phyloP scores from a whole-genome alignment of 2,329 filamentous ascomycete species.

The Epichloe coenophiala region DNA sequence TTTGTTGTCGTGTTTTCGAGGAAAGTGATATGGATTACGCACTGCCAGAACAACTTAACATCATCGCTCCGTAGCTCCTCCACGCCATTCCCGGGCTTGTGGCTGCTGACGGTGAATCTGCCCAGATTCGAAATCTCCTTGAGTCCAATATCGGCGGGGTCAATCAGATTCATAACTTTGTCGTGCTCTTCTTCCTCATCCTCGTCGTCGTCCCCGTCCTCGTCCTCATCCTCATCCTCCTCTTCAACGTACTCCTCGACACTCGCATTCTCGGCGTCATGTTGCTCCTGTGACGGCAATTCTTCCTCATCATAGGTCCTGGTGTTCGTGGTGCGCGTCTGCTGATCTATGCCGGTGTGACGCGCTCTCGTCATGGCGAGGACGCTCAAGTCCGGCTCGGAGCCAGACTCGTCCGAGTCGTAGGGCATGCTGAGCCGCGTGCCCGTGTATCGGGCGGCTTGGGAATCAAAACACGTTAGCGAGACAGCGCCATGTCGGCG shows the following conservation, averaged over 20 bases:
- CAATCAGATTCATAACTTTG: slow-evolving; percentile 31
- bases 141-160: slow-evolving; percentile 40
- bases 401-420: slow-evolving; percentile 22
- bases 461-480: slow-evolving; percentile 6
- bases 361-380: slow-evolving; percentile 20
- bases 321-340: slow-evolving; percentile 12
- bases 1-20: not conserved
- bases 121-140: slow-evolving; percentile 79
- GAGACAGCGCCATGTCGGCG: not conserved
- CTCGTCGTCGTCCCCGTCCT: slow-evolving; percentile 10
- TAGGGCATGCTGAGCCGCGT: slow-evolving; percentile 24
- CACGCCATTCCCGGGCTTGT: slow-evolving; percentile 69
- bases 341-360: slow-evolving; percentile 12
- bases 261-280: slow-evolving; percentile 19
- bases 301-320: slow-evolving; percentile 17
- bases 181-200: slow-evolving; percentile 24
- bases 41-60: slow-evolving; percentile 68
- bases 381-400: slow-evolving; percentile 25
- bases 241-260: slow-evolving; percentile 12
- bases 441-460: slow-evolving; percentile 17
- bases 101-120: slow-evolving; percentile 69
- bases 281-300: slow-evolving; percentile 16
- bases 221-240: slow-evolving; percentile 23
- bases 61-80: slow-evolving; percentile 64
- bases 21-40: slow-evolving; percentile 16